Conservation (phyloP, 345 rosid species). For the Murraya koenigii region DNA sequence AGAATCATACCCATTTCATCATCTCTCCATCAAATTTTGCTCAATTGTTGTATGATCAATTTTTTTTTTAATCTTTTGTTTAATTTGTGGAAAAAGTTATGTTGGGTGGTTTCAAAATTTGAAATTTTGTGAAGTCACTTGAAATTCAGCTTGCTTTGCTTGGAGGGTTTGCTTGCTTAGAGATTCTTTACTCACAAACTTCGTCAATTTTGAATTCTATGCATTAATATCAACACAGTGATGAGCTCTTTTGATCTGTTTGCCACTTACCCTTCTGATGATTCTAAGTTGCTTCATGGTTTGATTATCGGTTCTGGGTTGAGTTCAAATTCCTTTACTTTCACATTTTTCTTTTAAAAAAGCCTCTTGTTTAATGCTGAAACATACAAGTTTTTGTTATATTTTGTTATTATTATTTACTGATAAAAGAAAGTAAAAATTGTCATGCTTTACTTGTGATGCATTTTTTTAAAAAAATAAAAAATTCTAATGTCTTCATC, state of each 20-base stretch:
- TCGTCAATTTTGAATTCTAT: background rate
- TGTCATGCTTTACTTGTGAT: slow-evolving; percentile 56
- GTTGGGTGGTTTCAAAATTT: background rate
- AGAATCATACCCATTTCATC: background rate
- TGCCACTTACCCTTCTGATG: slow-evolving; percentile 10
- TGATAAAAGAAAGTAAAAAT: slow-evolving; percentile 20
- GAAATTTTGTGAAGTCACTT: background rate
- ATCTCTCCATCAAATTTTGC: background rate
- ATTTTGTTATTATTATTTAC: slow-evolving; percentile 19
- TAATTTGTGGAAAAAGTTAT: background rate
- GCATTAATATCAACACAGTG: background rate
- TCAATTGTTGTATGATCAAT: background rate
- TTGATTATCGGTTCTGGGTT: slow-evolving; percentile 14
- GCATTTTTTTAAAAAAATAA: slow-evolving; percentile 31
- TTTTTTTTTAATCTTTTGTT: background rate
- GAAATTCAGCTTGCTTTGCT: slow-evolving; percentile 10
- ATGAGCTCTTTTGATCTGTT: slow-evolving; percentile 14
- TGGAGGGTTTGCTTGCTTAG: slow-evolving; percentile 25
- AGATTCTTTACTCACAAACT: slow-evolving; percentile 44
- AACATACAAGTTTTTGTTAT: background rate
- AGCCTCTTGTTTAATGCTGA: slow-evolving; percentile 16
- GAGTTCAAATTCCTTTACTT: slow-evolving; percentile 14
- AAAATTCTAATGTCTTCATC: background rate
- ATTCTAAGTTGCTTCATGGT: slow-evolving; percentile 11
- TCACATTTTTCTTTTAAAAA: slow-evolving; percentile 28